Percentiles rank a stretch among this genome's conserved stretches.
Evolutionary conservation across 2,329 filamentous ascomycete genomes (phyloP).

Genomic region (Colletotrichum echinochloae): DNA sequence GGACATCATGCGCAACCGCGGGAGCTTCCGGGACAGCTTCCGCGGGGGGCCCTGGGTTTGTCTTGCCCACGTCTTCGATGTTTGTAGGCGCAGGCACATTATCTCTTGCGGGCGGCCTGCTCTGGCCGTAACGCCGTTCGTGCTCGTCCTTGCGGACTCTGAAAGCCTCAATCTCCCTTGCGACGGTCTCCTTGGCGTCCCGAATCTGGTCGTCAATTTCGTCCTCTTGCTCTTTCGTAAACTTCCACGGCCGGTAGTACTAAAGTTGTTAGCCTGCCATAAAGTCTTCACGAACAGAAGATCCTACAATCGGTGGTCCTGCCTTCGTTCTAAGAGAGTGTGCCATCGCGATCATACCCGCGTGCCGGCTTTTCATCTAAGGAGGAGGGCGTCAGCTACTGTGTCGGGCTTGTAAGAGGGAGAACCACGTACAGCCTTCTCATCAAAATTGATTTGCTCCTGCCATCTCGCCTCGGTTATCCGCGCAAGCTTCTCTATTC

Average conservation of each 20-base stretch:
- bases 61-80: constrained; percentile 45
- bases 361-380: constrained; percentile 81
- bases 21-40: constrained; percentile 47
- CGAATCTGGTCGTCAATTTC: constrained; percentile 77
- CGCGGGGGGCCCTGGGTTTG: constrained; percentile 52
- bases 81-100: constrained; percentile 51
- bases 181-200: constrained; percentile 72
- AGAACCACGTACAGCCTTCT: constrained; percentile 73
- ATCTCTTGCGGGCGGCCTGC: constrained; percentile 34
- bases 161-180: constrained; percentile 74
- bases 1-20: constrained; percentile 53
- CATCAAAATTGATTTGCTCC: constrained; percentile 81
- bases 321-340: constrained; percentile 78
- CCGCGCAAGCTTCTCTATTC: constrained; percentile 73
- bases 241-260: constrained; percentile 90
- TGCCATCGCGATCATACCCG: constrained; percentile 77
- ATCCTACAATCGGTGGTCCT: constrained; percentile 79
- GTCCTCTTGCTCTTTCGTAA: constrained; percentile 75
- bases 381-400: constrained; percentile 43
- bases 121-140: constrained; percentile 45
- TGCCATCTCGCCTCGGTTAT: constrained; percentile 70
- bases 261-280: constrained; percentile 51
- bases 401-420: constrained; percentile 9
- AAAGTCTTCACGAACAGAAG: not conserved
- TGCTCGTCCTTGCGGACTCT: constrained; percentile 59